phyloP scores from a whole-genome alignment of 768 basidiomycete species.

The Kwoniella dendrophila region DNA sequence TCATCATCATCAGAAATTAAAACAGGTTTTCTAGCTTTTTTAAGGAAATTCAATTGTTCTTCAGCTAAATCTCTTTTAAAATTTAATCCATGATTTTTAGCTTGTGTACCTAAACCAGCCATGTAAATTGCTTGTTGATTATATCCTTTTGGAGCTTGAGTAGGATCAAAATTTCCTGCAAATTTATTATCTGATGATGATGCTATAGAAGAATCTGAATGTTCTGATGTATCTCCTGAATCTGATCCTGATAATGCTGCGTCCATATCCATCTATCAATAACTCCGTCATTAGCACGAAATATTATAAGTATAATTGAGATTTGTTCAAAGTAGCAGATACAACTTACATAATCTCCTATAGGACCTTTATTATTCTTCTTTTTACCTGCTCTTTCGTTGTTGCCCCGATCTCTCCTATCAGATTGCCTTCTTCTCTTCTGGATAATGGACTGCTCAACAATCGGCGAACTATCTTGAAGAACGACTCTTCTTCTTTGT shows the following conservation, averaged over 20 bases:
- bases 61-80: constrained; percentile 28
- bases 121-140: constrained; percentile 53
- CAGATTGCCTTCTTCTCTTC: background rate
- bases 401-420: background rate
- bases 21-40: constrained; percentile 48
- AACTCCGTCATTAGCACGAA: background rate
- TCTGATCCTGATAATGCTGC: constrained; percentile 44
- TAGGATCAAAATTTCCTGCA: constrained; percentile 54
- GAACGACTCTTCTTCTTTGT: constrained; percentile 12
- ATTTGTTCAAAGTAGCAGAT: too few species aligned
- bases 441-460: background rate
- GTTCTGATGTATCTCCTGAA: constrained; percentile 31
- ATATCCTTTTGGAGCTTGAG: constrained; percentile 56
- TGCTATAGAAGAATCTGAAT: constrained; percentile 34
- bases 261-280: constrained; percentile 41
- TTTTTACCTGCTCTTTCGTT: background rate
- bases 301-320: background rate
- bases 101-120: constrained; percentile 51
- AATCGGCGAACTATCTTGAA: constrained; percentile 15
- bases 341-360: constrained; percentile 18
- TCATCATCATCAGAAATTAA: constrained; percentile 46
- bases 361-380: constrained; percentile 5
- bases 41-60: constrained; percentile 34
- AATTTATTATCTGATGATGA: constrained; percentile 48
- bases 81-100: constrained; percentile 31